Evolutionary conservation across 192 early-diverging fungal species (phyloP).

Genomic region (Globomyces pollinis-pini): DNA sequence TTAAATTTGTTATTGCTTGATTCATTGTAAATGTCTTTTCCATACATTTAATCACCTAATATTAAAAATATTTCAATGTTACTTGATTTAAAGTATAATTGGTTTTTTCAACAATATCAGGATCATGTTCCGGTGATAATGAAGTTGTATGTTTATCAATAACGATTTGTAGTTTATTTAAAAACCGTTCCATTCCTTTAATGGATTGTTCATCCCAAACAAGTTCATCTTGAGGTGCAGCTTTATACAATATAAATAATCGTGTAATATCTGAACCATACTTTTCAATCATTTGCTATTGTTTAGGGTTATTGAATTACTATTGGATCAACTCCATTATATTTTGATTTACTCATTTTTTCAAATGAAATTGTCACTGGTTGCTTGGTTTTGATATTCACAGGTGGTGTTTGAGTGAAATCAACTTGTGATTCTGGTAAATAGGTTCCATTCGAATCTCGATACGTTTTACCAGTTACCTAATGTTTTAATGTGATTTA

Average conservation of each 20-base stretch:
- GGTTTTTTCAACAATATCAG: background rate
- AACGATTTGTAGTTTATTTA: slow-evolving; percentile 38
- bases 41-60: background rate
- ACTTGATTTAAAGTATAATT: background rate
- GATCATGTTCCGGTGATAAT: too few species aligned
- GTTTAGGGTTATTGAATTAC: too few species aligned
- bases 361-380: slow-evolving; percentile 59
- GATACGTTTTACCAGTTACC: slow-evolving; percentile 48
- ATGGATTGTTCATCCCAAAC: slow-evolving; percentile 89
- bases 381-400: slow-evolving; percentile 55
- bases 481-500: slow-evolving; percentile 77
- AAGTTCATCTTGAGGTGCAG: slow-evolving; percentile 79
- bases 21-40: background rate
- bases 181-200: slow-evolving; percentile 87
- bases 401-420: slow-evolving; percentile 41
- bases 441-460: too few species aligned
- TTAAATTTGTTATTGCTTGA: background rate
- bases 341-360: slow-evolving; percentile 97
- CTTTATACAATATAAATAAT: slow-evolving; percentile 78
- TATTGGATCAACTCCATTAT: slow-evolving; percentile 90
- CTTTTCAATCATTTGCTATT: slow-evolving; percentile 40
- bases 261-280: slow-evolving; percentile 81
- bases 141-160: background rate
- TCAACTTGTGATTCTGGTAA: slow-evolving; percentile 70
- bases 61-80: background rate